Conservation (phyloP, 768 basidiomycete genomes). For the Trametes maxima region DNA sequence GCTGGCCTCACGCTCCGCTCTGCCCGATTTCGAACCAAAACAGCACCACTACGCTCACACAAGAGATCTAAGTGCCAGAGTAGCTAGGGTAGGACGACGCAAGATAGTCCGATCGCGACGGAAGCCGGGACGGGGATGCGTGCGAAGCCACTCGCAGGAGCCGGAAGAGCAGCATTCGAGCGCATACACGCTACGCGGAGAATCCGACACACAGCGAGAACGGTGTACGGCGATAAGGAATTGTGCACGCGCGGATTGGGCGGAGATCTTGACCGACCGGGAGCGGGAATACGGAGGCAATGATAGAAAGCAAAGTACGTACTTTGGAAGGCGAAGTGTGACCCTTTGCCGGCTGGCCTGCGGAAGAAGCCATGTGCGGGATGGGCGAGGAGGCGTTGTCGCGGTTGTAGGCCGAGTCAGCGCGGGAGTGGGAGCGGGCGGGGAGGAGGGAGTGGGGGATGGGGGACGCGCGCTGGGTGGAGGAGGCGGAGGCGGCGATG, state of each 20-base stretch:
- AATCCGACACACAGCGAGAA: background rate
- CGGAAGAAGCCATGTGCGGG: constrained; percentile 26
- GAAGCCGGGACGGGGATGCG: background rate
- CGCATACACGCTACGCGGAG: background rate
- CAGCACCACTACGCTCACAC: no score
- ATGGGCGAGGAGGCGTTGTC: constrained; percentile 30
- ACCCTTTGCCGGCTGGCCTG: constrained; percentile 25
- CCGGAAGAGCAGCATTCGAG: background rate
- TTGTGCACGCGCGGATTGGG: background rate
- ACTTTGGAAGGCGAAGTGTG: constrained; percentile 38
- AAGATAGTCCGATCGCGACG: background rate
- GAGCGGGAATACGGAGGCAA: background rate
- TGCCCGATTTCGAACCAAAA: no score
- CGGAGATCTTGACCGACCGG: background rate
- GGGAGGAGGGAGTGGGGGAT: constrained; percentile 24
- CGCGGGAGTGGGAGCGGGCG: constrained; percentile 29
- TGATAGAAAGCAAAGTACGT: background rate
- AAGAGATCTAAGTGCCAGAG: no score
- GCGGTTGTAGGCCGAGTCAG: constrained; percentile 29
- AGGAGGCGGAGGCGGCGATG: constrained; percentile 6
- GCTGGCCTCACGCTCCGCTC: no score
- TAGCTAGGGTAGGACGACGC: no score
- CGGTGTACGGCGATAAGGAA: background rate
- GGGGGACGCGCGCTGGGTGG: constrained; percentile 23
- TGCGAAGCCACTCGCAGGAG: background rate